Percentiles rank a stretch among this genome's conserved stretches.
Evolutionary conservation across 495 filamentous ascomycete species (phyloP).

Genomic region (Aspergillus sclerotiicarbonarius): DNA sequence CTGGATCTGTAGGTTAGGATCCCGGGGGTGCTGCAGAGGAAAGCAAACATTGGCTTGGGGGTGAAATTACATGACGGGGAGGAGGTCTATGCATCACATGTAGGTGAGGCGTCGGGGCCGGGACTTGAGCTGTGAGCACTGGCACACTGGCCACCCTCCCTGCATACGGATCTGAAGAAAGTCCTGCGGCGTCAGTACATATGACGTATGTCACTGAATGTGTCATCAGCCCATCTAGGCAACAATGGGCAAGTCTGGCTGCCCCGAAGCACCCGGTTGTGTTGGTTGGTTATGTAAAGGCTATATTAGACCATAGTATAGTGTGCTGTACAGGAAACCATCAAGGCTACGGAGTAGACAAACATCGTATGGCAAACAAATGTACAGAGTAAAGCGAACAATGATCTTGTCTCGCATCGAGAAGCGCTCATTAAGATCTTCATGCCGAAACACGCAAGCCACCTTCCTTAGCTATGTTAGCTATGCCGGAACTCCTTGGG

Average conservation of each 20-base stretch:
- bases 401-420: neutral
- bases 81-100: neutral
- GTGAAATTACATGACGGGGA: no score
- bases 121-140: neutral
- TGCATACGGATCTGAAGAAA: neutral
- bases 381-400: neutral
- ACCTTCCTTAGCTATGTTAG: no score
- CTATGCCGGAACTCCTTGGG: neutral
- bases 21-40: neutral
- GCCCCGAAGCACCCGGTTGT: neutral
- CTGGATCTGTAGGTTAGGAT: neutral
- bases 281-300: neutral
- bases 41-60: neutral
- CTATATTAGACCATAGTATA: neutral
- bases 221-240: neutral
- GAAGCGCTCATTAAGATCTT: neutral
- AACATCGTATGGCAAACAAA: neutral
- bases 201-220: neutral
- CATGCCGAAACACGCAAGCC: neutral
- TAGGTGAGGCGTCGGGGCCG: neutral
- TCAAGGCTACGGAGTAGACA: neutral
- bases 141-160: neutral
- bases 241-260: neutral
- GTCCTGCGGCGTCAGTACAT: neutral
- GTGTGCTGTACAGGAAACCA: neutral